Percentiles rank a stretch among this genome's conserved stretches.
phyloP scores from a whole-genome alignment of 495 filamentous ascomycete genomes.

The Talaromyces liani region DNA sequence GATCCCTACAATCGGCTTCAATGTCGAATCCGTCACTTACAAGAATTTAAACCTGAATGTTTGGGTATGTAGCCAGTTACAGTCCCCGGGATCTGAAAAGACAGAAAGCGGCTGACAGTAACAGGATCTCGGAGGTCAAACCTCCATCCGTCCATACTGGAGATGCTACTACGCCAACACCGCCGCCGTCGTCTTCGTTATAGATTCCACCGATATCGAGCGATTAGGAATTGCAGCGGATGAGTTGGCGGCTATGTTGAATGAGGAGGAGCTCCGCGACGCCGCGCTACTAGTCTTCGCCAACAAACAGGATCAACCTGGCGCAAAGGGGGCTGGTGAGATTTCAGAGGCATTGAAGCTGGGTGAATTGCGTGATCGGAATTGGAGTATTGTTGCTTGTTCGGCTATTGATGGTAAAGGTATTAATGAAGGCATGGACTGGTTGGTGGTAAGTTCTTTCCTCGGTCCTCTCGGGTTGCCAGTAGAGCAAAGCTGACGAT shows the following conservation, averaged over 20 bases:
- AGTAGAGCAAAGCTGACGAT: not conserved
- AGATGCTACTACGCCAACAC: slow-evolving; percentile 99
- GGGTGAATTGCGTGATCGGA: slow-evolving; percentile 85
- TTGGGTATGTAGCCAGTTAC: slow-evolving; percentile 56
- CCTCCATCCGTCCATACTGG: slow-evolving; percentile 96
- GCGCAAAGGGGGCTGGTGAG: slow-evolving; percentile 91
- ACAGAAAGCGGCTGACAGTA: not conserved
- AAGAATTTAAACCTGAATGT: slow-evolving; percentile 98
- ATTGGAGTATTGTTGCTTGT: slow-evolving; percentile 98
- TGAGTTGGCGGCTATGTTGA: slow-evolving; percentile 89
- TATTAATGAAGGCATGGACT: slow-evolving; percentile 96
- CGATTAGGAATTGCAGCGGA: slow-evolving; percentile 86
- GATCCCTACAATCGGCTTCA: slow-evolving; percentile 98
- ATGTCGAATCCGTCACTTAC: slow-evolving; percentile 96
- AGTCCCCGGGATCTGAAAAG: too few relatives aligned
- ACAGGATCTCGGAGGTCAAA: slow-evolving; percentile 92
- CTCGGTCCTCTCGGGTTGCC: not conserved
- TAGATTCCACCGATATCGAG: slow-evolving; percentile 95
- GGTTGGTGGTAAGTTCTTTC: slow-evolving; percentile 77
- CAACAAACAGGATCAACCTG: slow-evolving; percentile 98
- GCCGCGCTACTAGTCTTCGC: slow-evolving; percentile 91
- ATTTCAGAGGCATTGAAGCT: slow-evolving; percentile 88
- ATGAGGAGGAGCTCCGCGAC: slow-evolving; percentile 91
- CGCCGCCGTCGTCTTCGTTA: slow-evolving; percentile 97
- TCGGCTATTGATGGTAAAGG: slow-evolving; percentile 93